Base-by-base conservation (phyloP, 768 basidiomycete genomes). In the Melanogaster broomeanus region DNA sequence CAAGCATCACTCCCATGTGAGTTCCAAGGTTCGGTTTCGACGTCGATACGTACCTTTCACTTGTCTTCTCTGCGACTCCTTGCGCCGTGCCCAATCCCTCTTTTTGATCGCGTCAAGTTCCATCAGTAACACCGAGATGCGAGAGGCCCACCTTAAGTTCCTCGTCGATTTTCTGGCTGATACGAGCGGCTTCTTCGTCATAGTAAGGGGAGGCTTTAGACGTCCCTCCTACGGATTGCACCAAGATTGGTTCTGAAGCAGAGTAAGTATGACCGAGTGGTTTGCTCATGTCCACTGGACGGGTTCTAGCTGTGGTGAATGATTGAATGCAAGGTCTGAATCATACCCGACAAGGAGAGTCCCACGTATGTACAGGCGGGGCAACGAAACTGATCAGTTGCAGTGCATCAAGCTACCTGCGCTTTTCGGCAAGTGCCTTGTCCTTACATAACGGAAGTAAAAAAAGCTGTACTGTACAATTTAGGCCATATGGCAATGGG, bases 161-260 rank as follows among this genome's bases (percentile, higher is more conserved):
- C 43, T 83, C 79, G 62, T 83, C 81, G 59, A 83, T 83, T 61
- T 68, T 64, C 54, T 74, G 74, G 63, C 77, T 83, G 49, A 75
- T 70, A 31, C 69, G 74, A 11, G 68, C 63, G 8, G 81, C 78
- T n/a, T 75, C 68, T 43, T 70, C 74, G 19, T 78, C 74, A 25
- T 80, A 69, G 50, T 45, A 69, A 52, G 47, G 62, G 44, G 72
- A 74, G 12, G 67, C 51, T 51, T 62, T 67, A 18, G 64, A 60
- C 0, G 60, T 63, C 3, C 60, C 66, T 2, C 69, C 67, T 10
- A 69, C 41, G 42, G 67, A 69, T 49, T 69, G 69, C 8, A 71
- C 56, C 2, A 64, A 54, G 40, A 65, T 59, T 21, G 67, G 69
- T 42, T 69, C 67, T 24, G 67, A 69, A 51, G 59, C 31, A 13